Evolutionary conservation across 2,329 filamentous ascomycete species (phyloP).

Genomic region (Trichoderma pleuroti): DNA sequence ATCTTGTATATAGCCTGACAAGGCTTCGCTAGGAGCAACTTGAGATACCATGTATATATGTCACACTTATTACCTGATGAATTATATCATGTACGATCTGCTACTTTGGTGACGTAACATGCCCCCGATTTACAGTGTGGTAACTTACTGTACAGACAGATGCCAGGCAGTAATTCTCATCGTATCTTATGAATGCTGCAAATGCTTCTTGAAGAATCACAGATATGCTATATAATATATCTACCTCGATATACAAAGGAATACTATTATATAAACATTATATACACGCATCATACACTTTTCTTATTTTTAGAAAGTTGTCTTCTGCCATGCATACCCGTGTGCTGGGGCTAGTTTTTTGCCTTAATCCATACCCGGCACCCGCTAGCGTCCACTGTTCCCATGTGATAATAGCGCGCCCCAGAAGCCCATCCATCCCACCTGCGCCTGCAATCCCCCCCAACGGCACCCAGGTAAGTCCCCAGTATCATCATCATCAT

Average conservation of each 20-base stretch:
- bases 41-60: not conserved
- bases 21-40: not conserved
- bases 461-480: not conserved
- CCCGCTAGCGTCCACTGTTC: not conserved
- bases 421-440: not conserved
- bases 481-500: not conserved
- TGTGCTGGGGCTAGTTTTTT: not conserved
- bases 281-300: not conserved
- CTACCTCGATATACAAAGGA: not conserved
- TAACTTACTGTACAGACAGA: not conserved
- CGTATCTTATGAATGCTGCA: not conserved
- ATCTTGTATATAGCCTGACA: conserved; percentile 1
- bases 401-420: conserved; percentile 3
- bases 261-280: not conserved
- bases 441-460: not conserved
- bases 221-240: not conserved
- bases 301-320: not conserved
- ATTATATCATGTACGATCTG: not conserved
- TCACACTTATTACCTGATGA: not conserved
- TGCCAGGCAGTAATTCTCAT: not conserved
- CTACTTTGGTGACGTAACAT: not conserved
- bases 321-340: not conserved
- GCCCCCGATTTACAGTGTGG: not conserved
- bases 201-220: not conserved
- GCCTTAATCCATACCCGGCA: not conserved